phyloP scores from a whole-genome alignment of 192 early-diverging fungal species.

The Gigaspora rosea region DNA sequence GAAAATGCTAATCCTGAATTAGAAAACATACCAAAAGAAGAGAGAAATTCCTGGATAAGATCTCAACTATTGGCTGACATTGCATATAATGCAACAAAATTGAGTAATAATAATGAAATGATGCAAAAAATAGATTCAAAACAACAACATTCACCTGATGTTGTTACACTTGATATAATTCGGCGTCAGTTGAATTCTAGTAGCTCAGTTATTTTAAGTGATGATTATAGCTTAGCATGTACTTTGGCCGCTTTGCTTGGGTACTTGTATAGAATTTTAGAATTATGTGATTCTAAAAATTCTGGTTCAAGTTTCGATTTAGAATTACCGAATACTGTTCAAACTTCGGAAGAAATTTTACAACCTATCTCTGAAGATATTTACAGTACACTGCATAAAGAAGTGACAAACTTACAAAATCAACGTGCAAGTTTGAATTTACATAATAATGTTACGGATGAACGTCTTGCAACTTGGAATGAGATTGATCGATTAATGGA shows the following conservation, averaged over 20 bases:
- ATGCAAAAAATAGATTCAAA: slow-evolving; percentile 7
- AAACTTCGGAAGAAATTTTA: slow-evolving; percentile 9
- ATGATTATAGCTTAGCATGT: slow-evolving; percentile 59
- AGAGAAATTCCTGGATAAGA: slow-evolving; percentile 12
- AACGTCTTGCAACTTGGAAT: slow-evolving; percentile 40
- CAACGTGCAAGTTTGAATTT: slow-evolving; percentile 5
- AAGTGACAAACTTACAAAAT: slow-evolving; percentile 35
- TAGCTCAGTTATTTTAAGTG: slow-evolving; percentile 37
- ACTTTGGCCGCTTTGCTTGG: slow-evolving; percentile 55
- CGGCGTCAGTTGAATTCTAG: slow-evolving; percentile 29
- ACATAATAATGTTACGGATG: slow-evolving; percentile 4
- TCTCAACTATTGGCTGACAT: slow-evolving; percentile 31
- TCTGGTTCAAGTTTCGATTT: not conserved
- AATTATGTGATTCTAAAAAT: slow-evolving; percentile 27
- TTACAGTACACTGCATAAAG: slow-evolving; percentile 29
- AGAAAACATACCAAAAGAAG: not conserved
- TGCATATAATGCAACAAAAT: slow-evolving; percentile 30
- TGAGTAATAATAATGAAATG: slow-evolving; percentile 27
- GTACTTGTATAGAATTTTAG: slow-evolving; percentile 51
- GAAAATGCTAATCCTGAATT: slow-evolving; percentile 1
- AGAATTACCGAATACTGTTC: not conserved
- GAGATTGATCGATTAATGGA: slow-evolving; percentile 45
- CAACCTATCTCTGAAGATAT: slow-evolving; percentile 14
- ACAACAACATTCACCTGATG: slow-evolving; percentile 6
- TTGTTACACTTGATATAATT: slow-evolving; percentile 16